Base-by-base conservation (phyloP, 106 monocot species). In the Dendrobium catenatum region DNA sequence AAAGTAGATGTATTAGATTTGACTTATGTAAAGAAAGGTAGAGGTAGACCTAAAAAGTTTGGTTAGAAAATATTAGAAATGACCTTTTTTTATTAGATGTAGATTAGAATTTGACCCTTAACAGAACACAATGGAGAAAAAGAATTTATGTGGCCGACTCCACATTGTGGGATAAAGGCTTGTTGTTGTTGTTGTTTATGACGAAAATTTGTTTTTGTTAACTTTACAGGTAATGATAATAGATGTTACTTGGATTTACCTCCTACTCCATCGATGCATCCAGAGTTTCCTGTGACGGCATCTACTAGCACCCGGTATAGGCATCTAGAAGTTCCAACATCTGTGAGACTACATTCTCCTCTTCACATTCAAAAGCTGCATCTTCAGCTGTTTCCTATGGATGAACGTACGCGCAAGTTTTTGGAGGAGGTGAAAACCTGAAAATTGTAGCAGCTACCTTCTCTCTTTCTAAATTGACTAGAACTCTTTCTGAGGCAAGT, bases 361-460 rank as follows among this genome's bases (percentile, higher is more conserved):
- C 13, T 49, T 18, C 72, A 17, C 33, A 82, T 24, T 79, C 58
- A 64, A 72, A 93, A 93, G 78, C 43, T 90, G 59, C 88, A 89
- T 22, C 88, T 93, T 72, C 93, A 93, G 82, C 80, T 93, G 16
- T 93, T 93, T 79, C 93, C 93, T 43, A 84, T 93, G 49, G 90
- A 93, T 84, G 83, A 90, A 27, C 61, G 42, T 83, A 87, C 86
- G 81, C 77, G 82, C 42, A 80, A 79, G 80, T 24, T 19, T 43
- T 73, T 93, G 77, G 86, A 89, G 77, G 82, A 90, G 90, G 93
- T 93, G 81, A 83, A 56, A 82, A 80, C 64, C 11, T 33, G 1
- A 78, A 9, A 41, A 43, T 29, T 74, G 5, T 7, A 42, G 5
- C 6, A 19, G 4, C 20, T n/a, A 5, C 9, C 8, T 42, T 74